phyloP scores from a whole-genome alignment of 441 rosid species.

The Hypseocharis bilobata region DNA sequence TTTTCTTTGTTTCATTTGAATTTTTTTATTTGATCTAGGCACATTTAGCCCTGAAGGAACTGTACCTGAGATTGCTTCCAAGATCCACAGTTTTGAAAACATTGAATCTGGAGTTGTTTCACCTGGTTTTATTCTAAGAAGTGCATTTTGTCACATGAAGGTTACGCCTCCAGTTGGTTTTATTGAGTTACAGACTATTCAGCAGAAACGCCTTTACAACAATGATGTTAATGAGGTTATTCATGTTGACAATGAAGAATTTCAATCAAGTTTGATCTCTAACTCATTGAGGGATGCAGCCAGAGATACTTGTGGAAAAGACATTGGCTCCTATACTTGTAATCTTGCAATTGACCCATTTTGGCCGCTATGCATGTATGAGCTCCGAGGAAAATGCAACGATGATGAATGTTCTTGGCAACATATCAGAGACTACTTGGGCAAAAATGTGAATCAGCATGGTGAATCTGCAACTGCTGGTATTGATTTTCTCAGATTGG shows the following conservation, averaged over 20 bases:
- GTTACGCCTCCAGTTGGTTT: conserved; percentile 23
- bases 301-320: conserved; percentile 24
- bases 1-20: conserved; percentile 4
- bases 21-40: conserved; percentile 29
- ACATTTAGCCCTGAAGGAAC: conserved; percentile 32
- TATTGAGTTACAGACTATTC: conserved; percentile 25
- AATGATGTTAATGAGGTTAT: conserved; percentile 18
- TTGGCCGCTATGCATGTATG: conserved; percentile 83
- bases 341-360: conserved; percentile 58
- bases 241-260: conserved; percentile 29
- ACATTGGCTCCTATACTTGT: conserved; percentile 41
- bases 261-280: conserved; percentile 21
- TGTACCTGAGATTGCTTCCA: conserved; percentile 29
- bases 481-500: conserved; percentile 23
- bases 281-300: conserved; percentile 28
- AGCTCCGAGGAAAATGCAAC: conserved; percentile 95
- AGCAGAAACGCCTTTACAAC: conserved; percentile 23
- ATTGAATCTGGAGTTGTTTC: conserved; percentile 24
- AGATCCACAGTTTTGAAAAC: conserved; percentile 24
- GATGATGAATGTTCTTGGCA: conserved; percentile 90
- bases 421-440: conserved; percentile 55
- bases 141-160: conserved; percentile 53
- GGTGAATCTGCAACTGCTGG: conserved; percentile 39
- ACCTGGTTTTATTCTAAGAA: conserved; percentile 42
- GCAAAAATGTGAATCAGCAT: conserved; percentile 26